Evolutionary conservation across 805 yeast genomes (phyloP).

Genomic region (Wickerhamomyces rabaulensis): DNA sequence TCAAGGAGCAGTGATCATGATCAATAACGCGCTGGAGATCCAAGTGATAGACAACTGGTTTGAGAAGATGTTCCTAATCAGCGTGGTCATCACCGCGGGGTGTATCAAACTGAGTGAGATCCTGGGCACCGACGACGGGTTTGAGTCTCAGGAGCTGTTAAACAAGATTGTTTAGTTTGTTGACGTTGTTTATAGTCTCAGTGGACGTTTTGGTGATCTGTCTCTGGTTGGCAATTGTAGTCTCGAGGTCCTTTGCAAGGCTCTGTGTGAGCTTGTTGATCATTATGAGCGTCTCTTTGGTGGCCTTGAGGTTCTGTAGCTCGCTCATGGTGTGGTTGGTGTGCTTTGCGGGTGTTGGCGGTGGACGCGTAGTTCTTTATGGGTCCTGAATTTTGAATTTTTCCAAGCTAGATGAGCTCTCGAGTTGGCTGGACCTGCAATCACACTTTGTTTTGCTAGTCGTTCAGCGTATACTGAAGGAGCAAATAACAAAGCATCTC

Average conservation of each 20-base stretch:
- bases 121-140: slow-evolving; percentile 18
- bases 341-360: too few relatives aligned
- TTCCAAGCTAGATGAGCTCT: too few relatives aligned
- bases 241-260: slow-evolving; percentile 6
- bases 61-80: slow-evolving; percentile 30
- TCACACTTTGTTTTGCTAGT: too few relatives aligned
- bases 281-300: slow-evolving; percentile 7
- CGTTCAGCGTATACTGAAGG: too few relatives aligned
- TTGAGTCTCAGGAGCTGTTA: slow-evolving; percentile 12
- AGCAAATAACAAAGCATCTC: too few relatives aligned
- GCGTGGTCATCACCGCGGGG: slow-evolving; percentile 26
- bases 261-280: slow-evolving; percentile 5
- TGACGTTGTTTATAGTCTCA: background rate
- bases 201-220: background rate
- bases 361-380: background rate
- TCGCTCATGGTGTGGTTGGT: background rate
- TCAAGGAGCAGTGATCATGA: slow-evolving; percentile 9
- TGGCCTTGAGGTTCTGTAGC: slow-evolving; percentile 5
- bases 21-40: slow-evolving; percentile 13
- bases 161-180: slow-evolving; percentile 10
- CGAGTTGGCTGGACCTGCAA: too few relatives aligned
- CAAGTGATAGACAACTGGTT: slow-evolving; percentile 34
- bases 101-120: slow-evolving; percentile 18
- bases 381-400: too few relatives aligned
- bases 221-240: slow-evolving; percentile 1